Percentiles rank a stretch among this genome's conserved stretches.
Conservation (phyloP, 371 early-diverging fungal species). For the Rhizomucor miehei region DNA sequence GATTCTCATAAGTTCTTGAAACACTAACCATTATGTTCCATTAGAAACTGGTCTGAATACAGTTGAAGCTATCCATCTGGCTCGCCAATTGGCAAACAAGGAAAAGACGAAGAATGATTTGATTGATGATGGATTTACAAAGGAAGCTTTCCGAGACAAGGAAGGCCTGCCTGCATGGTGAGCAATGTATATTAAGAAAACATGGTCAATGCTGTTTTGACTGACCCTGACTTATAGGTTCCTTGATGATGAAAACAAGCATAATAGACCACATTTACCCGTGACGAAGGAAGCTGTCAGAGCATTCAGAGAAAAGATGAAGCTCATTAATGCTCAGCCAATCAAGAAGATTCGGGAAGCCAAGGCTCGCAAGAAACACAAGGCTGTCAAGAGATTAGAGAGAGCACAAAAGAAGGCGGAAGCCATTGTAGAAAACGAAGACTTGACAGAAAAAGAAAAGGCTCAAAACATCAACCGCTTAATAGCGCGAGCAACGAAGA, state of each 20-base stretch:
- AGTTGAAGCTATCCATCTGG: slow-evolving; percentile 87
- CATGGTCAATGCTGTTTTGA: neutral
- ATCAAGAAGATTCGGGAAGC: slow-evolving; percentile 99
- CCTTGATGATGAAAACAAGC: slow-evolving; percentile 84
- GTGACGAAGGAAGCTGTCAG: slow-evolving; percentile 95
- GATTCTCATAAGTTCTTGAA: neutral
- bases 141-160: slow-evolving; percentile 85
- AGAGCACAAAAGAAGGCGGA: slow-evolving; percentile 89
- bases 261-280: slow-evolving; percentile 86
- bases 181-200: neutral
- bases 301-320: slow-evolving; percentile 74
- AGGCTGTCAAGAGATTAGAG: slow-evolving; percentile 65
- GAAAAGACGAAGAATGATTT: slow-evolving; percentile 73
- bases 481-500: slow-evolving; percentile 64
- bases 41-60: slow-evolving; percentile 62
- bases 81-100: slow-evolving; percentile 79
- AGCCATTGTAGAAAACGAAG: slow-evolving; percentile 81
- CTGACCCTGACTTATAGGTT: slow-evolving; percentile 42
- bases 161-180: slow-evolving; percentile 85
- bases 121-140: slow-evolving; percentile 88
- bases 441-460: slow-evolving; percentile 89
- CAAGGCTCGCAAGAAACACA: slow-evolving; percentile 93
- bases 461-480: slow-evolving; percentile 77
- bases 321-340: slow-evolving; percentile 91
- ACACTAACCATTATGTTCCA: neutral